These are phyloP conservation scores for Lumnitzera littorea DNA, from an alignment of 345 rosid species.

Conservation along the genomic window DNA sequence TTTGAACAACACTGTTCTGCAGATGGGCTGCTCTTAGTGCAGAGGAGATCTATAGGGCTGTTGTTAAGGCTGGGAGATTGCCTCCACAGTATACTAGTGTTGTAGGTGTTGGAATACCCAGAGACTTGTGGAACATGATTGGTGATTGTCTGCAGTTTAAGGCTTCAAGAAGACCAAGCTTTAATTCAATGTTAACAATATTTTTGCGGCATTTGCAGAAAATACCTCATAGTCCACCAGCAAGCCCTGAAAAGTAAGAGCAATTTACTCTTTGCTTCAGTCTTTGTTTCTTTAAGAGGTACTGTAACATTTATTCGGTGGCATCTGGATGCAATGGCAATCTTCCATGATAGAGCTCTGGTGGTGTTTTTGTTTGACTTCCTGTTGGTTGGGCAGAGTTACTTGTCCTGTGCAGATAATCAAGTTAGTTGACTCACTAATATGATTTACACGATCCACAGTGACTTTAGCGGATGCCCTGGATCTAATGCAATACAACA, in stretches of 20 bases:
- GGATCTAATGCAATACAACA: slow-evolving; percentile 52
- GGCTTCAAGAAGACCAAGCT: slow-evolving; percentile 80
- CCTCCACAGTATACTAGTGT: slow-evolving; percentile 98
- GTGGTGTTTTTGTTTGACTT: neutral
- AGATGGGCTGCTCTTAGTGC: slow-evolving; percentile 94
- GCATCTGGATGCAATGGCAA: no score
- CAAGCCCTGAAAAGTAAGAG: slow-evolving; percentile 85
- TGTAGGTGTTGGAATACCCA: slow-evolving; percentile 93
- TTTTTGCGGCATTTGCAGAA: slow-evolving; percentile 91
- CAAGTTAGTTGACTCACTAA: neutral
- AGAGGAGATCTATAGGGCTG: slow-evolving; percentile 87
- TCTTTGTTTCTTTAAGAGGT: neutral
- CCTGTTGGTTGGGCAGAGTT: neutral
- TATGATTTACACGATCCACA: slow-evolving; percentile 13
- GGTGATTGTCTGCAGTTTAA: slow-evolving; percentile 97
- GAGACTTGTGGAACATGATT: slow-evolving; percentile 97
- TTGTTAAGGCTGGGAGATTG: slow-evolving; percentile 68
- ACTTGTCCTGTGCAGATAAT: neutral
- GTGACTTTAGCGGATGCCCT: slow-evolving; percentile 44
- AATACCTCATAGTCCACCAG: slow-evolving; percentile 86
- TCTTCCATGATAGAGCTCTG: neutral
- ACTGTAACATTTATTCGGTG: neutral
- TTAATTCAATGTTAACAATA: slow-evolving; percentile 81
- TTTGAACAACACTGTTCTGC: slow-evolving; percentile 12
- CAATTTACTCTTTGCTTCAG: neutral